Conservation (phyloP, 176 grass and related monocot species). For the Aegilops tauschii region DNA sequence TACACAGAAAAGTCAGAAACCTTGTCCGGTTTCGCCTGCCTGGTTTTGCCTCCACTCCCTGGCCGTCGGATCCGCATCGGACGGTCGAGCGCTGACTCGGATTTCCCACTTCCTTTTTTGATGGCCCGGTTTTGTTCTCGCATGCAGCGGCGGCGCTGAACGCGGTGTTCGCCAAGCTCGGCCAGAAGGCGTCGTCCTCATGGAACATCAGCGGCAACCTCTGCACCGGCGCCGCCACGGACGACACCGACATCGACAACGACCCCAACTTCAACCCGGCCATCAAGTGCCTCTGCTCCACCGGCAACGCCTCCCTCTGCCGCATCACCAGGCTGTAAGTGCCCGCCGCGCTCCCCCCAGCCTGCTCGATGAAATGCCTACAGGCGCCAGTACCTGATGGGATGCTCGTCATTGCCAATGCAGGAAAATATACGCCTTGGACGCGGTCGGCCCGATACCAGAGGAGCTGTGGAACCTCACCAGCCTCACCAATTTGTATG, state of each 20-base stretch:
- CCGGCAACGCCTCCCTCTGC: conserved; percentile 51
- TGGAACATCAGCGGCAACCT: conserved; percentile 95
- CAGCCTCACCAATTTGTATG: conserved; percentile 58
- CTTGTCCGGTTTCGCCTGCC: no score
- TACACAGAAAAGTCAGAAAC: not conserved
- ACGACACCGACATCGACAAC: conserved; percentile 36
- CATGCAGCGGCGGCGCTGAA: conserved; percentile 68
- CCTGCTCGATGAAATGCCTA: conserved; percentile 11
- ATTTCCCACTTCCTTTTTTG: not conserved
- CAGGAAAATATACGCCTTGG: conserved; percentile 47
- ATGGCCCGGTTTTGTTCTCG: not conserved
- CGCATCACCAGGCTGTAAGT: conserved; percentile 68
- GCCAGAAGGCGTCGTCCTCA: conserved; percentile 24
- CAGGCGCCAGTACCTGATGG: not conserved
- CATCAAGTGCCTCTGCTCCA: conserved; percentile 67
- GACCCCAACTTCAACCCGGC: conserved; percentile 30
- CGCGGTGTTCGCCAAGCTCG: conserved; percentile 52
- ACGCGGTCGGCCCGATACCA: conserved; percentile 52
- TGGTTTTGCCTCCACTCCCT: not conserved
- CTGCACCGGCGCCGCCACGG: conserved; percentile 72
- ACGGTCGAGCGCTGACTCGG: not conserved
- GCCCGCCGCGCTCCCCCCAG: not conserved
- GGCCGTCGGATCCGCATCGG: not conserved
- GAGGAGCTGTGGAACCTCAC: conserved; percentile 64
- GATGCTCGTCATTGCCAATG: not conserved